Evolutionary conservation across 768 basidiomycete genomes (phyloP).

Genomic region (Pleurotus sapidus): DNA sequence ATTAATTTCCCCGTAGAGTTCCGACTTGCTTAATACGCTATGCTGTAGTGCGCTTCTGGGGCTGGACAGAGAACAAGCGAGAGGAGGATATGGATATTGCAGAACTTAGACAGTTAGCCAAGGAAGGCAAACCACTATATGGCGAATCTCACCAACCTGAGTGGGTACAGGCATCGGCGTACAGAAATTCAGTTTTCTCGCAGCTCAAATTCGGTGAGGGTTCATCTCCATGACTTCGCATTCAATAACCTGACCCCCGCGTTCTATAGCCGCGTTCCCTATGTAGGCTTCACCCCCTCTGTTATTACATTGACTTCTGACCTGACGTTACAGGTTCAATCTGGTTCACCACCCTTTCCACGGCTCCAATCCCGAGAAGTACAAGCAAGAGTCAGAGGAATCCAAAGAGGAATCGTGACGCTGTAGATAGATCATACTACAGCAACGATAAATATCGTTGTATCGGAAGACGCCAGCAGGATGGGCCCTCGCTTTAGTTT

Average conservation of each 20-base stretch:
- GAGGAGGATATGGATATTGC: slow-evolving; percentile 76
- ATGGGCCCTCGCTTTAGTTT: too few relatives aligned
- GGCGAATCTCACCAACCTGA: slow-evolving; percentile 78
- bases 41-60: slow-evolving; percentile 86
- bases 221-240: slow-evolving; percentile 6
- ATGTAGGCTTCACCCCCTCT: slow-evolving; percentile 46
- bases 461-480: too few relatives aligned
- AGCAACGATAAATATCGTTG: too few relatives aligned
- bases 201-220: slow-evolving; percentile 87
- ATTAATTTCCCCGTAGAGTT: slow-evolving; percentile 10
- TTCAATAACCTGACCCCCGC: slow-evolving; percentile 10
- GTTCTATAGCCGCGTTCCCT: slow-evolving; percentile 59
- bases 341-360: slow-evolving; percentile 89
- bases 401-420: slow-evolving; percentile 18
- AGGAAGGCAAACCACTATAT: slow-evolving; percentile 81
- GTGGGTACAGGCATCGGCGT: slow-evolving; percentile 86
- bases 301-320: neutral
- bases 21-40: neutral
- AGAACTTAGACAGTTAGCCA: slow-evolving; percentile 74
- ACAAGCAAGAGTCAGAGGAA: slow-evolving; percentile 36
- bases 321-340: slow-evolving; percentile 73
- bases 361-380: slow-evolving; percentile 83
- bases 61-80: slow-evolving; percentile 85
- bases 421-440: too few relatives aligned
- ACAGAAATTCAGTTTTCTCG: slow-evolving; percentile 88